Base-by-base conservation (phyloP, 2,329 filamentous ascomycete species). In the Calonectria fujianensis region DNA sequence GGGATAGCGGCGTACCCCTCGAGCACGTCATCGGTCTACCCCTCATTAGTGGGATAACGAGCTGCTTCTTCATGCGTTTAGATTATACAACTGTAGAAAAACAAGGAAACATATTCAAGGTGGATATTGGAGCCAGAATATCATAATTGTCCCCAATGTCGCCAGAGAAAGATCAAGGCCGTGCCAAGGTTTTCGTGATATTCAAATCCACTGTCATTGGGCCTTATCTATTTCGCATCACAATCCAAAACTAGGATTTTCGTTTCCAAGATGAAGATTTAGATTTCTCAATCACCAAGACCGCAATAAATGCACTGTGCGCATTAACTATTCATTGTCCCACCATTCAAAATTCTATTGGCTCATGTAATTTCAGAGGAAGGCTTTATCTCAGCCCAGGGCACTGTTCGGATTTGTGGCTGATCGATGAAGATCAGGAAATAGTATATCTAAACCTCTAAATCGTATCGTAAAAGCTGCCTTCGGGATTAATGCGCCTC, bases 11-110 rank as follows among this genome's bases (percentile, higher is more conserved):
- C 41, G 35, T 29, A 63, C 6, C 57, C 57, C 35, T 41, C 57
- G 37, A 63, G 57, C 57, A 63, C 57, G 57, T 63, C 57, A 63
- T 63, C 57, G 35, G 37, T 39, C 24, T 63, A 63, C 57, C 57
- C 57, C 57, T 63, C 57, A 63, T 9, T 6, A 16, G 57, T 63
- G 57, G 57, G 57, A 63, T 63, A 63, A 14, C 57, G n/a, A 63
- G 20, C 0, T 10, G 14, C 24, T 63, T 41, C 24, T 63, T 29
- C 3, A 41, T 27, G 27, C 18, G 3, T 24, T 27, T 14, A 14
- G 35, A 61, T 61, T 20, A 24, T 37, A 41, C 6, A 20, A 39
- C 35, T 29, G n/a, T 1, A 18, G 14, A 45, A 18, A 27, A 18
- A 16, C 24, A 13, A 13, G 2, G n/a, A 48, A 4, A 9, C 9